These are phyloP conservation scores for Rubroboletus satanas DNA, from an alignment of 768 basidiomycete genomes.

Conservation along the genomic window DNA sequence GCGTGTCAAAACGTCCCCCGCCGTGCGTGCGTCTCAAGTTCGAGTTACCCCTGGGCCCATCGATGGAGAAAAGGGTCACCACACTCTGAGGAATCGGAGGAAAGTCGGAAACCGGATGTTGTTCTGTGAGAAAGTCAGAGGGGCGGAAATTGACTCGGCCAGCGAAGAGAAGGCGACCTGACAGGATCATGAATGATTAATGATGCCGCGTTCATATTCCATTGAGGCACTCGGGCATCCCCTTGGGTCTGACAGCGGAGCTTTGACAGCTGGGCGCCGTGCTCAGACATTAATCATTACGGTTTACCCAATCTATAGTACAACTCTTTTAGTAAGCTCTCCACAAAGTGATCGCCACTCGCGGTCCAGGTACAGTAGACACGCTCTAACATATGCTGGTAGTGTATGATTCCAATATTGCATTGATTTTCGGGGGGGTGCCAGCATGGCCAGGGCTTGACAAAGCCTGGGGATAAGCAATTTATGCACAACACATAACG, in stretches of 20 bases:
- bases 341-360: neutral
- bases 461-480: too few species aligned
- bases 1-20: neutral
- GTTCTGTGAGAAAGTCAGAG: neutral
- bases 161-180: neutral
- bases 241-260: neutral
- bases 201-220: neutral
- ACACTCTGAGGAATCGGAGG: neutral
- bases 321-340: neutral
- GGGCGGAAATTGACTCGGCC: neutral
- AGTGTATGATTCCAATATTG: neutral
- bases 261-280: neutral
- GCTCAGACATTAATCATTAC: neutral
- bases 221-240: too few species aligned
- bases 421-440: neutral
- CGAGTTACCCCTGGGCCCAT: neutral
- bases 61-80: too few species aligned
- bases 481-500: neutral
- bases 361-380: neutral
- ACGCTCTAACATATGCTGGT: too few species aligned
- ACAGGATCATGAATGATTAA: neutral
- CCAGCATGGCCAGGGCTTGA: neutral
- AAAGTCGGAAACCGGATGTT: constrained; percentile 6
- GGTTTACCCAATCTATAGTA: neutral
- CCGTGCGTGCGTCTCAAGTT: neutral